phyloP scores from a whole-genome alignment of 2,329 filamentous ascomycete genomes.

The Tolypocladium tropicale region DNA sequence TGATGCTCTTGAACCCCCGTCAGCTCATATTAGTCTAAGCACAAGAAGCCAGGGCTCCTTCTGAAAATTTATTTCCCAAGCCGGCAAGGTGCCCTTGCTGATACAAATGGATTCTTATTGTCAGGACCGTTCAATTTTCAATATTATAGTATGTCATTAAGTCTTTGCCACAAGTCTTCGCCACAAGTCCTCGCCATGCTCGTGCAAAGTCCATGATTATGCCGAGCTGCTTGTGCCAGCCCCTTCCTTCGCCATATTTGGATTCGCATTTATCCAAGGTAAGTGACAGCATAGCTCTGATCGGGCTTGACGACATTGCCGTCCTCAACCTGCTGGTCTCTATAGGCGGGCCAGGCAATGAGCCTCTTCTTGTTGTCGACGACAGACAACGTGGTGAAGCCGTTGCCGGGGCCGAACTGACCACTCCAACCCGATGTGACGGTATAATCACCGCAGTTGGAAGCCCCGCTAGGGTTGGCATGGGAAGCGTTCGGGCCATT shows the following conservation, averaged over 20 bases:
- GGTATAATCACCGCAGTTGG: constrained; percentile 37
- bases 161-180: too few relatives aligned
- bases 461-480: constrained; percentile 25
- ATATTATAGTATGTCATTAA: not conserved
- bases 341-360: constrained; percentile 44
- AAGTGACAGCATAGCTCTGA: constrained; percentile 30
- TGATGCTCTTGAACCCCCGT: too few relatives aligned
- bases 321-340: constrained; percentile 35
- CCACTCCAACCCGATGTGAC: constrained; percentile 45
- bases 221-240: not conserved
- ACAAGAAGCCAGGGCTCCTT: not conserved
- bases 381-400: constrained; percentile 44
- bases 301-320: constrained; percentile 37
- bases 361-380: constrained; percentile 29
- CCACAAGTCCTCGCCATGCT: not conserved
- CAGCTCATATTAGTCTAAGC: too few relatives aligned
- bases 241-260: not conserved
- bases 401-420: constrained; percentile 39
- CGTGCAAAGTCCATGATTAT: not conserved
- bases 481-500: constrained; percentile 23
- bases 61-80: not conserved
- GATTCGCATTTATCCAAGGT: not conserved
- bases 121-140: too few relatives aligned
- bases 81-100: not conserved
- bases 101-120: not conserved